These are phyloP conservation scores for Phlyctochytrium planicorne DNA, from an alignment of 192 early-diverging fungal genomes.

Conservation along the genomic window DNA sequence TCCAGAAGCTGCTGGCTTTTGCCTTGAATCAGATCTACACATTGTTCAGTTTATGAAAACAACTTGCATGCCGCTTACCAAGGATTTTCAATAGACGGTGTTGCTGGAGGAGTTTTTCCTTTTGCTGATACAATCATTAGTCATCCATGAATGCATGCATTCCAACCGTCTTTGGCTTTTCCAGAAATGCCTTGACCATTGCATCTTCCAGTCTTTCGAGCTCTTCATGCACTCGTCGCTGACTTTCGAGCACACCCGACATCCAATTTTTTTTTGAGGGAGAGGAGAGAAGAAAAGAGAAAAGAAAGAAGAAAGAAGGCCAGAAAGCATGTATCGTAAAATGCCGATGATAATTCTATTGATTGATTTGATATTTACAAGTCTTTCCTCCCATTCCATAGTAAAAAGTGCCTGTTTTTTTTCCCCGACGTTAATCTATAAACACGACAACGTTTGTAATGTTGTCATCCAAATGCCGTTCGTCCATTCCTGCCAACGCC, in stretches of 20 bases:
- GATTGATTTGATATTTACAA: too few relatives aligned
- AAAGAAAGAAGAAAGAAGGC: too few relatives aligned
- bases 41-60: not conserved
- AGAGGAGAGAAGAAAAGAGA: too few relatives aligned
- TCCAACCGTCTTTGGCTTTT: slow-evolving; percentile 66
- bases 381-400: too few relatives aligned
- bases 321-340: too few relatives aligned
- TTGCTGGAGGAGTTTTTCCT: slow-evolving; percentile 78
- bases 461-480: slow-evolving; percentile 51
- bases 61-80: not conserved
- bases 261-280: too few relatives aligned
- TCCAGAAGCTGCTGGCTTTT: slow-evolving; percentile 62
- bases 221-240: slow-evolving; percentile 81
- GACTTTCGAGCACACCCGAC: slow-evolving; percentile 75
- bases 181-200: slow-evolving; percentile 75
- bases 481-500: slow-evolving; percentile 43
- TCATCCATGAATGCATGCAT: not conserved
- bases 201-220: slow-evolving; percentile 91
- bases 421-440: too few relatives aligned
- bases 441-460: slow-evolving; percentile 44
- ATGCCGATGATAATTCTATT: too few relatives aligned
- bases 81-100: slow-evolving; percentile 70
- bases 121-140: slow-evolving; percentile 48
- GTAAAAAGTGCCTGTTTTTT: too few relatives aligned
- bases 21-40: slow-evolving; percentile 60